Percentiles rank a stretch among this genome's conserved stretches.
phyloP scores from a whole-genome alignment of 2,329 filamentous ascomycete genomes.

The Xylariaceae sp. region DNA sequence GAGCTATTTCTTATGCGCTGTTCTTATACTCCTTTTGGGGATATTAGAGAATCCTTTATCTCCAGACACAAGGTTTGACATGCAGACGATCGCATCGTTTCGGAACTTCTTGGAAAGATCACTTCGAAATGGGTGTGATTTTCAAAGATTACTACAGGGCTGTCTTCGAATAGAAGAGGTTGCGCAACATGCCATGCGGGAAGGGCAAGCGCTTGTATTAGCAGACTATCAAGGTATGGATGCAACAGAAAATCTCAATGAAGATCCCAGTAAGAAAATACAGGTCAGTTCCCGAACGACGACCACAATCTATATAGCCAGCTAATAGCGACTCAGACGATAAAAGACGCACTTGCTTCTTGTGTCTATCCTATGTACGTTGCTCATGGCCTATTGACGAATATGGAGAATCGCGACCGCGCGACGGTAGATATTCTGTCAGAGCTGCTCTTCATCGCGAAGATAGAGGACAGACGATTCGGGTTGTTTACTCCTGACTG shows the following conservation, averaged over 20 bases:
- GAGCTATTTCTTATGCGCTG: constrained; percentile 5
- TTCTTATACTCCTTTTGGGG: constrained; percentile 1
- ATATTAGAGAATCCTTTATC: constrained; percentile 6
- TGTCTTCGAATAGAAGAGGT: constrained; percentile 2
- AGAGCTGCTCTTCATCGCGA: background rate
- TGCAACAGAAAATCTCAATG: background rate
- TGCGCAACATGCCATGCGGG: background rate
- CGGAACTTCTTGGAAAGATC: constrained; percentile 1
- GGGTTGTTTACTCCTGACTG: background rate
- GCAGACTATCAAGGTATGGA: background rate
- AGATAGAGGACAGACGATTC: background rate
- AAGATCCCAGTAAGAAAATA: background rate
- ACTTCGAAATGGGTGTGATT: background rate
- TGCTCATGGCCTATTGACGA: constrained; percentile 6
- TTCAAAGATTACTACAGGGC: background rate
- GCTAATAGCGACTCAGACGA: constrained; percentile 1
- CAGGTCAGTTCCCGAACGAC: background rate
- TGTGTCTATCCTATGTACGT: constrained; percentile 9
- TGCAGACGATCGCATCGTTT: constrained; percentile 1
- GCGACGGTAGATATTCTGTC: background rate
- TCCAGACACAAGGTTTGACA: constrained; percentile 2
- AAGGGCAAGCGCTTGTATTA: background rate
- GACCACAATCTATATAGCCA: background rate
- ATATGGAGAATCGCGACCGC: constrained; percentile 6
- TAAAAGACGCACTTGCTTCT: constrained; percentile 1